These are phyloP conservation scores for Aureobasidium sp. DNA, from an alignment of 2,329 filamentous ascomycete species.

Conservation along the genomic window DNA sequence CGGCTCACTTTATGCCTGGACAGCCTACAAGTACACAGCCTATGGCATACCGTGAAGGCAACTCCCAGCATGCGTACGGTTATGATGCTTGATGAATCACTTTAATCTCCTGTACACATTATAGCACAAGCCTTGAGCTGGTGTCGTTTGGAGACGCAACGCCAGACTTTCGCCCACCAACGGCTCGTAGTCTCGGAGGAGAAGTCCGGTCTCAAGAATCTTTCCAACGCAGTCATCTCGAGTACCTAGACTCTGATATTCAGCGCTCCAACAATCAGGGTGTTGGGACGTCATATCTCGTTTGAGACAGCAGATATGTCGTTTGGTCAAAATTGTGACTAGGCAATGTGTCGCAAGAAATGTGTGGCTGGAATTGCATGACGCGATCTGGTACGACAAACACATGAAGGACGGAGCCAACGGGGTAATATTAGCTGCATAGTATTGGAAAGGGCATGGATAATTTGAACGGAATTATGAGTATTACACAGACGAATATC, in stretches of 20 bases:
- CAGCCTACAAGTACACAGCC: background rate
- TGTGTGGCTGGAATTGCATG: background rate
- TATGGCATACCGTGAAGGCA: constrained; percentile 5
- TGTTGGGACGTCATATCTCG: background rate
- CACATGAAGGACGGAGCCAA: background rate
- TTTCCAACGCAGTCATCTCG: background rate
- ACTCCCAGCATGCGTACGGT: background rate
- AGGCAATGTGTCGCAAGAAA: background rate
- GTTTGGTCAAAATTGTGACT: background rate
- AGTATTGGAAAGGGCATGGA: background rate
- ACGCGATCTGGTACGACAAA: background rate
- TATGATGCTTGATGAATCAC: background rate
- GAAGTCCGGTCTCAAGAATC: background rate
- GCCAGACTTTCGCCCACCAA: background rate
- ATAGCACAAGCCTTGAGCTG: background rate
- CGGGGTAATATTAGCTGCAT: background rate
- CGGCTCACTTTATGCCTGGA: constrained; percentile 7
- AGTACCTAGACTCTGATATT: background rate
- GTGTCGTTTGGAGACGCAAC: background rate
- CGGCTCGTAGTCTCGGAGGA: background rate
- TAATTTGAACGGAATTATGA: background rate
- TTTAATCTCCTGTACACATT: background rate
- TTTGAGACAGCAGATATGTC: background rate
- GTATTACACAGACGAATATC: background rate
- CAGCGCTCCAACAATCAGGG: background rate